Conservation (phyloP, 495 filamentous ascomycete species). For the Aspergillus indologenus region DNA sequence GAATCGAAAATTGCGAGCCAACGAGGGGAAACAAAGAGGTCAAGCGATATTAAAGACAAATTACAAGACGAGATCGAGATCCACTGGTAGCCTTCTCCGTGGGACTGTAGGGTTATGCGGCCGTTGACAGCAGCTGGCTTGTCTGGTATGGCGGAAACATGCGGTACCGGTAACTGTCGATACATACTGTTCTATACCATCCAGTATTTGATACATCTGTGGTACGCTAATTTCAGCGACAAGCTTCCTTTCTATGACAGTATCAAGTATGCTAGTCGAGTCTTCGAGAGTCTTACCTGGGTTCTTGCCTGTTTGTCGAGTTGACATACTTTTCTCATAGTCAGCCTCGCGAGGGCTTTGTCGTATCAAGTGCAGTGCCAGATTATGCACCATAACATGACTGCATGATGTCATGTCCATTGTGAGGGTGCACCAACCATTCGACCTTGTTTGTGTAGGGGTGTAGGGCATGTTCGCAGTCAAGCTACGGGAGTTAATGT, state of each 20-base stretch:
- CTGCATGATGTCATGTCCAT: constrained; percentile 19
- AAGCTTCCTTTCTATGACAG: background rate
- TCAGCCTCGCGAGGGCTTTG: background rate
- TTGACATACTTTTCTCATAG: background rate
- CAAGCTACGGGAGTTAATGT: too few species aligned
- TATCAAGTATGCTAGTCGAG: background rate
- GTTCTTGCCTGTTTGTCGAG: background rate
- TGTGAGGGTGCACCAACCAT: background rate
- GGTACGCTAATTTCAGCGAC: background rate
- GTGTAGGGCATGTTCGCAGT: too few species aligned
- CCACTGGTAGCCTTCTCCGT: background rate
- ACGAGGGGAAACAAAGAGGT: background rate
- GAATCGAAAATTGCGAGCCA: background rate
- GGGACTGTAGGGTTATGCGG: background rate
- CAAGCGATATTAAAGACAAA: background rate
- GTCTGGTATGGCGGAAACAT: background rate
- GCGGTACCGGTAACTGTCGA: background rate
- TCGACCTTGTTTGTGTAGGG: background rate
- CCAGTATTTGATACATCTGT: too few species aligned
- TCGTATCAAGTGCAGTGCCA: background rate
- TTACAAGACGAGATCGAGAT: background rate
- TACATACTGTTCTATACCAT: background rate
- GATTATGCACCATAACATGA: background rate
- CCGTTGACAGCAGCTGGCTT: background rate
- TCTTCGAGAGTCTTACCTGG: background rate